Conservation (phyloP, 495 filamentous ascomycete species). For the Podospora australis region DNA sequence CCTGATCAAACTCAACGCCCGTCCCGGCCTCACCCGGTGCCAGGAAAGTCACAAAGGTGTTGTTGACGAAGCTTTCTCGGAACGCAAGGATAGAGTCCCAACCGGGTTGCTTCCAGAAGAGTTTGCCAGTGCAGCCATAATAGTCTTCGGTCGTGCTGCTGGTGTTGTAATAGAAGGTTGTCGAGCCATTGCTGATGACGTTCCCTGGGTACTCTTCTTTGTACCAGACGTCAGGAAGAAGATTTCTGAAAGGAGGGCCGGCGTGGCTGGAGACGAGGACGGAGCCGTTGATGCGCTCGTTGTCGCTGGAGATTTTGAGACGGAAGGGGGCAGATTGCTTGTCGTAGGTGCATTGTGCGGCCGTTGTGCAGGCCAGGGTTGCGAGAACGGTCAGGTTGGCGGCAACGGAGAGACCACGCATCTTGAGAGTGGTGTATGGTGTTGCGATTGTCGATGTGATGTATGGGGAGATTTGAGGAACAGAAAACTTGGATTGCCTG, state of each 20-base stretch:
- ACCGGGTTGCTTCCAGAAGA: background rate
- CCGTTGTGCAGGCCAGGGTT: too few species aligned
- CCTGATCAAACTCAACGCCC: background rate
- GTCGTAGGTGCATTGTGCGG: background rate
- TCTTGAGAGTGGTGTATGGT: too few species aligned
- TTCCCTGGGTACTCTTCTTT: background rate
- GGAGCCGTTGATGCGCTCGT: background rate
- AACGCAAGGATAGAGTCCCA: too few species aligned
- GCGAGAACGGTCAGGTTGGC: too few species aligned
- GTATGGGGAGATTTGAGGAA: too few species aligned
- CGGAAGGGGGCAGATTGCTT: background rate
- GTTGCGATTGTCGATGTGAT: too few species aligned
- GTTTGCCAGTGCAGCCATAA: background rate
- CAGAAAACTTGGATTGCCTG: too few species aligned
- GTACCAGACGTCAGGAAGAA: background rate
- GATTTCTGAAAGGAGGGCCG: slow-evolving; percentile 1
- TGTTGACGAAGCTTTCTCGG: too few species aligned
- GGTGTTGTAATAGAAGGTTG: background rate
- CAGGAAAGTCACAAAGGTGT: too few species aligned
- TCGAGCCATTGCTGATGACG: background rate
- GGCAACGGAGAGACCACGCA: too few species aligned
- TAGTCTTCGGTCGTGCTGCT: background rate
- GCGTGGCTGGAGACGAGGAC: background rate
- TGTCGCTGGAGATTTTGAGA: background rate
- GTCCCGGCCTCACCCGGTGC: background rate